Evolutionary conservation across 495 filamentous ascomycete species (phyloP).

Genomic region (Hyphodiscus hymeniophilus): DNA sequence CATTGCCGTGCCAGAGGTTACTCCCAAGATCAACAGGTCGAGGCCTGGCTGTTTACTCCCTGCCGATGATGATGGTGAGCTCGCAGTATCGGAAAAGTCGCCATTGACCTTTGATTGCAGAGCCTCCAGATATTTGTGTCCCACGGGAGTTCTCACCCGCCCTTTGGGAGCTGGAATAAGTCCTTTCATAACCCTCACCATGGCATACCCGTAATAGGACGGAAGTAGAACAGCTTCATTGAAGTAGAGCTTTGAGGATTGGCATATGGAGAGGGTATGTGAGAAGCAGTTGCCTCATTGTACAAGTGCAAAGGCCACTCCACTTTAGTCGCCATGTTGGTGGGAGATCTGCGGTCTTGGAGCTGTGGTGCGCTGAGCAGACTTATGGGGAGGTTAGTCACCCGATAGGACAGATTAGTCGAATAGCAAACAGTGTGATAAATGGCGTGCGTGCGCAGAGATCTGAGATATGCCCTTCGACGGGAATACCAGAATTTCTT

Average conservation of each 20-base stretch:
- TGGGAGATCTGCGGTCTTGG: too few relatives aligned
- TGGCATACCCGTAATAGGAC: neutral
- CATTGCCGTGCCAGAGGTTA: slow-evolving; percentile 23
- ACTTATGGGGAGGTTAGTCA: too few relatives aligned
- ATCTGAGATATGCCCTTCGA: too few relatives aligned
- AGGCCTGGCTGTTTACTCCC: slow-evolving; percentile 12
- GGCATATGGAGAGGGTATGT: too few relatives aligned
- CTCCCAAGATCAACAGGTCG: slow-evolving; percentile 19
- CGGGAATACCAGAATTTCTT: too few relatives aligned
- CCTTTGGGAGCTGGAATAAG: slow-evolving; percentile 20
- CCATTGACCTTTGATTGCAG: slow-evolving; percentile 17
- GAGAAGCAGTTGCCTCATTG: too few relatives aligned
- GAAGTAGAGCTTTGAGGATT: neutral
- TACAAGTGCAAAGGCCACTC: too few relatives aligned
- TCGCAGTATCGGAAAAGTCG: slow-evolving; percentile 12
- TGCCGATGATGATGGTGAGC: slow-evolving; percentile 8
- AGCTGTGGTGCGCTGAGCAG: too few relatives aligned
- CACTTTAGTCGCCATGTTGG: too few relatives aligned
- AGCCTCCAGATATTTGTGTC: slow-evolving; percentile 23
- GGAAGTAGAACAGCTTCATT: neutral
- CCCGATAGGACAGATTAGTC: too few relatives aligned
- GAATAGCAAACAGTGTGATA: too few relatives aligned
- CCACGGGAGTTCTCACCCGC: slow-evolving; percentile 18
- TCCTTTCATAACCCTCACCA: slow-evolving; percentile 18
- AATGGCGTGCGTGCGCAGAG: too few relatives aligned